Evolutionary conservation across 2,329 filamentous ascomycete genomes (phyloP), one percentile per base, ranked within the genome.

Genomic region (Fusarium chlamydosporum): DNA sequence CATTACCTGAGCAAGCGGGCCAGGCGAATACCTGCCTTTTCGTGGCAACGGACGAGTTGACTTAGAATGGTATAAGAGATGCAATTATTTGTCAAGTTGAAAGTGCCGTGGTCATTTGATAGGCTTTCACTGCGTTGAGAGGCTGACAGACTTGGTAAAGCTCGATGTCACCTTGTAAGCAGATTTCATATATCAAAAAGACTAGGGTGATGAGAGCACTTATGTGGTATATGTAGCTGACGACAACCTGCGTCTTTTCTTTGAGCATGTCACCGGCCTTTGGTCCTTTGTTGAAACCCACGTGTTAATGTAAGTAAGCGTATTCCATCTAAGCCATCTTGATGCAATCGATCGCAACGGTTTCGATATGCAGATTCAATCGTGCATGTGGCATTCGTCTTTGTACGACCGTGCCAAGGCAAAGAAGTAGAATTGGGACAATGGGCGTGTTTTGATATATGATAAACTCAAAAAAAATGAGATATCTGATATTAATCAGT

Each of bases 391-490:
- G 40, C 31, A 56, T 50, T 37, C 26, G 16, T 9, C 34, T 37
- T 37, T 37, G 34, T 37, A 37, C 34, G 38, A 27, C 15, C 15
- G 1, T 42, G 23, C 20, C 40, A 27, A 42, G 15, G 40, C 10
- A 0, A 7, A 26, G 13, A 8, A 41, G 29, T 6, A 18, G 26
- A 18, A 43, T 4, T 29, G 16, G 15, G 26, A 3, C 10, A 40
- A 18, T 12, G 2, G 18, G 18, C 15, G 12, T 23, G 41, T 43
- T 20, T 43, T 60, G 65, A 68, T 53, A 68, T 65, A 29, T 68
- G 64, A 68, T 42, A 29, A 29, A 29, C 29, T 29, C 29, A 29
- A 35, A 42, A 42, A 26, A 35, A 11, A 13, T 6, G 4, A 27
- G 23, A 26, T 26, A 37, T 47, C 43, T 41, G 29, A 47, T 29